phyloP scores from a whole-genome alignment of 306 rosid genomes.

The Cucurbita pepo region DNA sequence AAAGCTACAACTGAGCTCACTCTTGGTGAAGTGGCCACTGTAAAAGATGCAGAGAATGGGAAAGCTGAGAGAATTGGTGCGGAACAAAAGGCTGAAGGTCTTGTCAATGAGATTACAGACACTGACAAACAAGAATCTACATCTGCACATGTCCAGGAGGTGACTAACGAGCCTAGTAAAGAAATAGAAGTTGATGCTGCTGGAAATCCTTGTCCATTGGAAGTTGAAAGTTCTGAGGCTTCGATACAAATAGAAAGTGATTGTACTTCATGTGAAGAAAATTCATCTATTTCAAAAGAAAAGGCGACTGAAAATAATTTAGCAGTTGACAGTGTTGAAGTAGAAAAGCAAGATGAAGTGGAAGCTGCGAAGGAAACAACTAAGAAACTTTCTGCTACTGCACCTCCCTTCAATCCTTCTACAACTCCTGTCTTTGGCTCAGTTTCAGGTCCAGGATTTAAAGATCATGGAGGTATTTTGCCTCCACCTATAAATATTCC shows the following conservation, averaged over 20 bases:
- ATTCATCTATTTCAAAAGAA: slow-evolving; percentile 10
- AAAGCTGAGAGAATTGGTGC: slow-evolving; percentile 18
- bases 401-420: slow-evolving; percentile 90
- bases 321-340: slow-evolving; percentile 21
- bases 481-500: slow-evolving; percentile 87
- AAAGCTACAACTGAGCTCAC: slow-evolving; percentile 20
- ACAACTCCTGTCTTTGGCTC: slow-evolving; percentile 71
- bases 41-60: slow-evolving; percentile 21
- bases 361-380: slow-evolving; percentile 69
- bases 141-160: slow-evolving; percentile 16
- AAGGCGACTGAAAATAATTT: slow-evolving; percentile 24
- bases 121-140: slow-evolving; percentile 11
- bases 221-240: slow-evolving; percentile 25
- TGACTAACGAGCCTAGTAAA: slow-evolving; percentile 10
- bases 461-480: slow-evolving; percentile 81
- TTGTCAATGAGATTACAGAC: slow-evolving; percentile 10
- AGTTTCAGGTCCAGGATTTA: slow-evolving; percentile 55
- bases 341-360: slow-evolving; percentile 51
- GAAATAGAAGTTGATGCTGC: slow-evolving; percentile 22
- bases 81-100: slow-evolving; percentile 9
- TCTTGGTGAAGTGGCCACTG: slow-evolving; percentile 11
- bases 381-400: slow-evolving; percentile 94
- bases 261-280: slow-evolving; percentile 14
- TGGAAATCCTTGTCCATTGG: slow-evolving; percentile 10
- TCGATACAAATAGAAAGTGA: slow-evolving; percentile 12